Percentiles rank a stretch among this genome's conserved stretches.
Evolutionary conservation across 306 rosid species (phyloP).

Genomic region (Inga oerstediana): DNA sequence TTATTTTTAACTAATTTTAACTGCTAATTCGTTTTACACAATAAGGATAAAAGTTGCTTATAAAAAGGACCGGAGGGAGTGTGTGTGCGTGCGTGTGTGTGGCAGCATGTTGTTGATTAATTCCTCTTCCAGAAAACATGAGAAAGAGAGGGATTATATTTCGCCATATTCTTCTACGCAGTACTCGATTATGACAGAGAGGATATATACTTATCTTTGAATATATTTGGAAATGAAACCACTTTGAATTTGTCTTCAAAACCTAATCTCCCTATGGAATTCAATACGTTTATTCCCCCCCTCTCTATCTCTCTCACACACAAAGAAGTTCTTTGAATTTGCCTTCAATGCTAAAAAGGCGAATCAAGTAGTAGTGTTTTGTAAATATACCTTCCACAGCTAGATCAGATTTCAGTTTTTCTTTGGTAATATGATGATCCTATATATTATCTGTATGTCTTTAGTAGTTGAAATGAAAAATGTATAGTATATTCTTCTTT

Average conservation of each 20-base stretch:
- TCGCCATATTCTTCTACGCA: background rate
- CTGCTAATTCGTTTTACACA: too few relatives aligned
- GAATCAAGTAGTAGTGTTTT: background rate
- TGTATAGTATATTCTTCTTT: background rate
- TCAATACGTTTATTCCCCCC: background rate
- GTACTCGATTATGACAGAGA: background rate
- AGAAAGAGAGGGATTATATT: background rate
- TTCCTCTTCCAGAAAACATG: background rate
- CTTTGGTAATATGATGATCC: background rate
- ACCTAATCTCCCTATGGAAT: background rate
- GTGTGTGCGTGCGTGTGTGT: too few relatives aligned
- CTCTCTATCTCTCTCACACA: background rate
- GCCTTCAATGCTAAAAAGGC: background rate
- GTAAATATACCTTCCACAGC: background rate
- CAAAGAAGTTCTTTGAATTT: background rate
- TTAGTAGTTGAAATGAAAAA: background rate
- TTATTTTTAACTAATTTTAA: too few relatives aligned
- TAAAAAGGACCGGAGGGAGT: too few relatives aligned
- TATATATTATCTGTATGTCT: background rate
- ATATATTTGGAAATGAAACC: background rate
- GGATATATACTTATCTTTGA: constrained; percentile 8
- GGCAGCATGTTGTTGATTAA: background rate
- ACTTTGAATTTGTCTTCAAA: background rate
- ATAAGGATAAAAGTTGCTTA: too few relatives aligned
- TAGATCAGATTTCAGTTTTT: background rate